These are phyloP conservation scores for Elsinoe ampelina DNA, from an alignment of 2,329 filamentous ascomycete species.

Conservation along the genomic window DNA sequence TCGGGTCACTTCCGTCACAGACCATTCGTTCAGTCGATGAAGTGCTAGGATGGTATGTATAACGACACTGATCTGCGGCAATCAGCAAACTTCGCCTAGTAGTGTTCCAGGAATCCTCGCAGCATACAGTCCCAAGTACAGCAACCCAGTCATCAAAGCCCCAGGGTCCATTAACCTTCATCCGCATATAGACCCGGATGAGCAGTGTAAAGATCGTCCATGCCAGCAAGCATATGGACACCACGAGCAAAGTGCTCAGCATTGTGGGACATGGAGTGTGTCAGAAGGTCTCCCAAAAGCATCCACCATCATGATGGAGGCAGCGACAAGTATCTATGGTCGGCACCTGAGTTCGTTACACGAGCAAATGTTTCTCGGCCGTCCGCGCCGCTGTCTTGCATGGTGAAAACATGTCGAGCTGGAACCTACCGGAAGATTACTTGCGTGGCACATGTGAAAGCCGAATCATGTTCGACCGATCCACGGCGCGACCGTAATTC, in stretches of 20 bases:
- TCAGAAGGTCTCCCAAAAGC: background rate
- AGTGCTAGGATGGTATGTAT: background rate
- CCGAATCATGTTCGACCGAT: background rate
- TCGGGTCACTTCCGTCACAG: background rate
- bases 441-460: background rate
- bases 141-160: slow-evolving; percentile 1
- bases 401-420: background rate
- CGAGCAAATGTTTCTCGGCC: background rate
- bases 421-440: background rate
- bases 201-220: background rate
- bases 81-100: background rate
- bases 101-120: too few species aligned
- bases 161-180: slow-evolving; percentile 6
- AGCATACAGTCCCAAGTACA: background rate
- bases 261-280: background rate
- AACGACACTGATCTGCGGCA: background rate
- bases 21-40: background rate
- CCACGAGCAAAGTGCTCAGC: slow-evolving; percentile 1
- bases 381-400: background rate
- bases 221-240: slow-evolving; percentile 4
- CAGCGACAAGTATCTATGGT: background rate
- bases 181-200: slow-evolving; percentile 1
- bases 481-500: background rate
- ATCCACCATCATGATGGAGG: background rate
- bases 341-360: background rate